These are phyloP conservation scores for Thozetella sp. DNA, from an alignment of 495 filamentous ascomycete genomes.

Conservation along the genomic window DNA sequence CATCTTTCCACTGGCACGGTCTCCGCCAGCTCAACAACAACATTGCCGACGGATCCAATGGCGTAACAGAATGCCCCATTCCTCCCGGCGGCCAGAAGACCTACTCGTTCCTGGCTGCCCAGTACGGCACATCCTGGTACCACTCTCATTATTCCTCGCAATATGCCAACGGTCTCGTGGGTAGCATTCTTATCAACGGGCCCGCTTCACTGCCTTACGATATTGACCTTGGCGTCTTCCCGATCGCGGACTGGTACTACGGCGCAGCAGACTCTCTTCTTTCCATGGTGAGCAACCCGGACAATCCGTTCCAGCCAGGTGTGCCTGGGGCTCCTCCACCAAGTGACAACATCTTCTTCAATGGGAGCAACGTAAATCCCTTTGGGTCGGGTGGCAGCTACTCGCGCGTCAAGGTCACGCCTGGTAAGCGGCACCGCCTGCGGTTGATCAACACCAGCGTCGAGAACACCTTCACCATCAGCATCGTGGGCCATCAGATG, in stretches of 20 bases:
- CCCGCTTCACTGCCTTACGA: slow-evolving; percentile 49
- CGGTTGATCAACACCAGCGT: slow-evolving; percentile 51
- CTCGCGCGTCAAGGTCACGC: slow-evolving; percentile 25
- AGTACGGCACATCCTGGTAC: slow-evolving; percentile 35
- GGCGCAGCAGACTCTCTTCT: slow-evolving; percentile 10
- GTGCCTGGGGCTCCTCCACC: slow-evolving; percentile 6
- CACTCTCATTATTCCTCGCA: slow-evolving; percentile 54
- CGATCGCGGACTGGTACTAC: slow-evolving; percentile 42
- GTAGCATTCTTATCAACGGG: slow-evolving; percentile 54
- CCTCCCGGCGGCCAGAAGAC: slow-evolving; percentile 31
- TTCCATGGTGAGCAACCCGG: not conserved
- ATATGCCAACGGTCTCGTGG: slow-evolving; percentile 45
- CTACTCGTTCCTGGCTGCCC: slow-evolving; percentile 44
- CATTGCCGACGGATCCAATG: slow-evolving; percentile 36
- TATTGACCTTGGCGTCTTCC: slow-evolving; percentile 37
- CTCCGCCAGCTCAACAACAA: slow-evolving; percentile 29
- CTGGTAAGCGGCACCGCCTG: slow-evolving; percentile 47
- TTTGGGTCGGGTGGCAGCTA: slow-evolving; percentile 18
- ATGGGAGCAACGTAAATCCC: slow-evolving; percentile 33
- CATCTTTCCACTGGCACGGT: slow-evolving; percentile 54
- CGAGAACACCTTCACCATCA: slow-evolving; percentile 22
- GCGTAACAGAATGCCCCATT: slow-evolving; percentile 46
- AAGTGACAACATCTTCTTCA: slow-evolving; percentile 14
- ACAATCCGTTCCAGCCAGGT: not conserved
- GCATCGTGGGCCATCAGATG: slow-evolving; percentile 49